Conservation (phyloP, 106 monocot genomes). For the Dendrobium chrysotoxum region DNA sequence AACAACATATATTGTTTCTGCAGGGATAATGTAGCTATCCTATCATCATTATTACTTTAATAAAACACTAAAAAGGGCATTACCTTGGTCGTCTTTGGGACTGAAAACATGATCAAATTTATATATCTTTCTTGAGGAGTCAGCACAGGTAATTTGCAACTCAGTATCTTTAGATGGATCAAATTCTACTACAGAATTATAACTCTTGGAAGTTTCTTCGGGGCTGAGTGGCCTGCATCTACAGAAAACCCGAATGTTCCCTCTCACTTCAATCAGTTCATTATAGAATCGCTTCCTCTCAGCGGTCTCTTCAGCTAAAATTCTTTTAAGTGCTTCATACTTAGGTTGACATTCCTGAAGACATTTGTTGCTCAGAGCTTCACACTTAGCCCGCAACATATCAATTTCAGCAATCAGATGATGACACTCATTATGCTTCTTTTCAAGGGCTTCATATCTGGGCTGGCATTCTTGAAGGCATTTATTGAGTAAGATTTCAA, state of each 20-base stretch:
- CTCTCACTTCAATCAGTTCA: slow-evolving; percentile 79
- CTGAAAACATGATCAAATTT: slow-evolving; percentile 90
- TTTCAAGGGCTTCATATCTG: slow-evolving; percentile 47
- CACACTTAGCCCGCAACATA: slow-evolving; percentile 6
- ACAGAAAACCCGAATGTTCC: slow-evolving; percentile 96
- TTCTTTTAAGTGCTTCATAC: slow-evolving; percentile 51
- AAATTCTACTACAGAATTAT: slow-evolving; percentile 51
- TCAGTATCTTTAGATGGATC: slow-evolving; percentile 63
- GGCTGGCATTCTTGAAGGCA: slow-evolving; percentile 44
- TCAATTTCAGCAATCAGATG: slow-evolving; percentile 16
- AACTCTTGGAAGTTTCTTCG: slow-evolving; percentile 59
- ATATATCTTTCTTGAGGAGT: slow-evolving; percentile 64
- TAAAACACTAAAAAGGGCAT: not conserved
- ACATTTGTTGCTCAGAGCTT: slow-evolving; percentile 36
- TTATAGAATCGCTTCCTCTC: slow-evolving; percentile 82
- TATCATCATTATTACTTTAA: not conserved
- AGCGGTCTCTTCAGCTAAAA: slow-evolving; percentile 40
- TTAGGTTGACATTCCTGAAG: slow-evolving; percentile 42
- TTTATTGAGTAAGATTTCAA: slow-evolving; percentile 27
- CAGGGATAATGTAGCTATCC: not conserved
- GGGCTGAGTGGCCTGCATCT: slow-evolving; percentile 75
- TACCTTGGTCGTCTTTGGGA: slow-evolving; percentile 79
- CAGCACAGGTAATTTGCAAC: slow-evolving; percentile 55
- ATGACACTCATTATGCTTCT: slow-evolving; percentile 31
- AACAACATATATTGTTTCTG: not conserved